Evolutionary conservation across 495 filamentous ascomycete species (phyloP), one percentile per base, ranked within the genome.

Genomic region (Cairneyella variabilis): DNA sequence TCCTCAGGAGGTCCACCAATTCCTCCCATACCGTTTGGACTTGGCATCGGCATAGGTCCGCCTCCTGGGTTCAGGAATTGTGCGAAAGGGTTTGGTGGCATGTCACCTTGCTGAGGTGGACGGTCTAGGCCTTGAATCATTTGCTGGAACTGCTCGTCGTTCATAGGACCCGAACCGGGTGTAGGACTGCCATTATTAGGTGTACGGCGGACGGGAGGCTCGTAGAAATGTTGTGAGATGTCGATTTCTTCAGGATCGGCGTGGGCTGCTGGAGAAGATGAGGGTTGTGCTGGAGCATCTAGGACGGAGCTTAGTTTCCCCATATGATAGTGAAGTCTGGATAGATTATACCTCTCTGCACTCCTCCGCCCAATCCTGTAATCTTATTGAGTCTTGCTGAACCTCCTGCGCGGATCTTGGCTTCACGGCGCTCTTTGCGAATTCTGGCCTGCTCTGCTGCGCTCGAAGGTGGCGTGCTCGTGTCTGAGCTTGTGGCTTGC

Each of bases 371-470:
- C 40, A 90, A 59, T 20, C 83, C 85, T 20, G 88, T 90, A 71
- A 99, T 97, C 60, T 83, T 88, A 53, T 91, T 84, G 51, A 99
- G 74, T 56, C 93, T 78, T 21, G 83, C 78, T 28, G 83, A 80
- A 32, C 89, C 93, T 45, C 86, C 88, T 51, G 86, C 88, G 59
- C 80, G 84, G 69, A 97, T 86, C 72, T 95, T 96, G 25, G 91
- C 89, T 69, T 95, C 88, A 20, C 90, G 83, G 32, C 90, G 84
- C 67, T 96, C 91, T 57, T 93, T 91, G 57, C 92, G 90, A 32
- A 90, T 76, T 17, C 90, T 86, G 22, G 89, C 87, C 65, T 92
- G 84, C 57, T 86, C 80, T 9, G 83, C 78, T 42, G 87, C 84
- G 8, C 83, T 86, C 28, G 86, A 84, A 25, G 76, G 57, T 21